A percentile compares a stretch with the other conserved stretches of the same genome.
phyloP scores from a whole-genome alignment of 495 filamentous ascomycete species.

The Trichoderma erinaceum region DNA sequence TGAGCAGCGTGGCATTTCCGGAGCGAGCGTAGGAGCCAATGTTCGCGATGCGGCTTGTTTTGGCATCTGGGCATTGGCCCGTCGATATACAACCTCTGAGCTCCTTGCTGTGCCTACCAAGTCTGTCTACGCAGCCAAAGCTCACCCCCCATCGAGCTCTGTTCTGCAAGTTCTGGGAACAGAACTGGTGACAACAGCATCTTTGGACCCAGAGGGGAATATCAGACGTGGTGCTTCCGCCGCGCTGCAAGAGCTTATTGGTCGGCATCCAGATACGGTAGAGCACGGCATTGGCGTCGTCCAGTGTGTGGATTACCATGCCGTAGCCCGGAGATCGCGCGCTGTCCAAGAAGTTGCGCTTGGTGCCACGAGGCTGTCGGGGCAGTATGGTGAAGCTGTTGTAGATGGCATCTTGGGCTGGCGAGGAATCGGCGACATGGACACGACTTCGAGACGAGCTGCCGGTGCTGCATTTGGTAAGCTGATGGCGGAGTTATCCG shows the following conservation, averaged over 20 bases:
- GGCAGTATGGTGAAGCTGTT: slow-evolving; percentile 64
- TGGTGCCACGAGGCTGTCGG: slow-evolving; percentile 55
- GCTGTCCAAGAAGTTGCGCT: slow-evolving; percentile 72
- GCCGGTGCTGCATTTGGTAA: slow-evolving; percentile 64
- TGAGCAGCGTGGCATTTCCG: slow-evolving; percentile 75
- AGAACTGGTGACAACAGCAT: slow-evolving; percentile 73
- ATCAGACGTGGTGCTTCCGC: slow-evolving; percentile 88
- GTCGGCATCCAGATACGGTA: slow-evolving; percentile 81
- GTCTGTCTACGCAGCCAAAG: slow-evolving; percentile 24
- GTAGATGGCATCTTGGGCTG: slow-evolving; percentile 70
- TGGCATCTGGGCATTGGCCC: slow-evolving; percentile 85
- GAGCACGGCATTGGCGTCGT: slow-evolving; percentile 74
- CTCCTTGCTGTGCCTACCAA: slow-evolving; percentile 55
- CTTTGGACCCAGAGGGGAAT: slow-evolving; percentile 84
- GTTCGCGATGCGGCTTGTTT: slow-evolving; percentile 97
- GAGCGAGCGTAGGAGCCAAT: slow-evolving; percentile 77
- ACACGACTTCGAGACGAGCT: slow-evolving; percentile 62
- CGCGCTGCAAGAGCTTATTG: slow-evolving; percentile 88
- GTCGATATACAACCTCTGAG: slow-evolving; percentile 78
- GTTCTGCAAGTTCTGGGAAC: slow-evolving; percentile 72
- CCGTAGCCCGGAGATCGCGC: slow-evolving; percentile 76
- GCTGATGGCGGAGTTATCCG: slow-evolving; percentile 41
- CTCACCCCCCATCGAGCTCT: slow-evolving; percentile 34
- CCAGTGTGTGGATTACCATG: slow-evolving; percentile 86
- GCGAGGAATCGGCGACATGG: slow-evolving; percentile 76